Evolutionary conservation across 2,329 filamentous ascomycete species (phyloP), one percentile per base, ranked within the genome.

Genomic region (Parastagonospora nodorum): DNA sequence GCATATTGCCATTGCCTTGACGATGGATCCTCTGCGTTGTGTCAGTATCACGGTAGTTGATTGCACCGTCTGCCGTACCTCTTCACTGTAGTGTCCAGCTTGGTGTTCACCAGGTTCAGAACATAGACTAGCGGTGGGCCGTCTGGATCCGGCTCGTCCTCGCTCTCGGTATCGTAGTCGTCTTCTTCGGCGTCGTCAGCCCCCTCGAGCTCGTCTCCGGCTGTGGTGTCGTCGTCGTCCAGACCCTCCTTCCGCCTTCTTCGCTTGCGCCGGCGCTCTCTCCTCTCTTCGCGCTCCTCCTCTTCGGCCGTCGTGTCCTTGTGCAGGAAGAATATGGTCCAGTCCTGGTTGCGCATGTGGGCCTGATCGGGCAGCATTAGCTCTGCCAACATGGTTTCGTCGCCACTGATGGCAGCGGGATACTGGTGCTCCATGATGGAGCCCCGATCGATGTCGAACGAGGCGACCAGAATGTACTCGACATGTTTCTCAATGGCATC

Each of bases 391-490:
- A 97, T 97, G 67, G 96, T 89, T 77, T 99, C 94, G 71, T 99
- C 93, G 29, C 94, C 93, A 43, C 92, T 97, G 56, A 99, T 97
- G 43, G 93, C 87, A 36, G 90, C 88, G 0, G 94, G 94, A 70
- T 93, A 99, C 71, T 99, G 94, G 72, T 99, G 92, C 72, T 99
- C 94, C 94, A 99, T 97, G 64, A 97, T 87, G 40, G 93, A 93
- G 2, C 94, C 94, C 45, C 90, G 87, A 73, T 97, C 93, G 66
- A 97, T 96, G 74, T 97, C 92, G 75, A 99, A 99, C 2, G 92
- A 96, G 4, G 94, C 94, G 47, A 99, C 94, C 45, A 99, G 81
- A 45, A 99, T 97, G 71, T 97, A 99, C 73, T 99, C 94, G 76
- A 99, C 94, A 87, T 99, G 94, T 67, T 94, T 95, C 72, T 97